A percentile compares a stretch with the other conserved stretches of the same genome.
Conservation (phyloP, 2,329 filamentous ascomycete genomes). For the Pseudogymnoascus sp. region DNA sequence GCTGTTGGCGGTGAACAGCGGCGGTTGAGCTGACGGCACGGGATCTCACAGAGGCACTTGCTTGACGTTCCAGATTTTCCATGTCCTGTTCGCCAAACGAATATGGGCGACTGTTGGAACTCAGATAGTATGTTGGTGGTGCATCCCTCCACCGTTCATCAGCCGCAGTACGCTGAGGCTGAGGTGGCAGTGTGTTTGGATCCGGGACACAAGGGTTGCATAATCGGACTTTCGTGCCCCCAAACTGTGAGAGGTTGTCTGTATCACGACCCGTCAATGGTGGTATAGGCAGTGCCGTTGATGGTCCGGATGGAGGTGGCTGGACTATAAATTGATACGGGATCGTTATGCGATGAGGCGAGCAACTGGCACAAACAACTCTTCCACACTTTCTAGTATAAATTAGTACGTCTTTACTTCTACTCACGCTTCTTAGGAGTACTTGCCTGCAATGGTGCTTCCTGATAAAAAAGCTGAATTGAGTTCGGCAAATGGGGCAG, state of each 20-base stretch:
- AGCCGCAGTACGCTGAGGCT: slow-evolving; percentile 13
- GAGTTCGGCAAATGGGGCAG: slow-evolving; percentile 75
- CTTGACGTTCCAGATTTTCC: slow-evolving; percentile 5
- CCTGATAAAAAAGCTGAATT: slow-evolving; percentile 77
- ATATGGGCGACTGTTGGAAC: slow-evolving; percentile 13
- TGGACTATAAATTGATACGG: slow-evolving; percentile 88
- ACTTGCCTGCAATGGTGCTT: slow-evolving; percentile 85
- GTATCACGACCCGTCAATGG: slow-evolving; percentile 18
- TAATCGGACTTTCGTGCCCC: slow-evolving; percentile 60
- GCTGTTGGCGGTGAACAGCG: background rate
- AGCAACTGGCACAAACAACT: slow-evolving; percentile 84
- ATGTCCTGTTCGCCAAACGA: slow-evolving; percentile 11
- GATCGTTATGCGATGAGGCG: slow-evolving; percentile 90
- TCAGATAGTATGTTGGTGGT: slow-evolving; percentile 5
- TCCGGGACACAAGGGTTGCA: slow-evolving; percentile 69
- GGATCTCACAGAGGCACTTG: background rate
- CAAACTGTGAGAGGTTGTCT: slow-evolving; percentile 37
- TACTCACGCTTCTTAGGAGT: background rate
- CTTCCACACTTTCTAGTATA: slow-evolving; percentile 71
- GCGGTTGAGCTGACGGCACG: background rate
- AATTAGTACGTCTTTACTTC: slow-evolving; percentile 5
- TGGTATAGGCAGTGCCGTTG: slow-evolving; percentile 12
- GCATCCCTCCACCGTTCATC: slow-evolving; percentile 8
- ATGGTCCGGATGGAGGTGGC: slow-evolving; percentile 44
- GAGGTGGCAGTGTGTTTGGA: slow-evolving; percentile 52